Conservation (phyloP, 1,284 basidiomycete species). For the Boletus smithii region DNA sequence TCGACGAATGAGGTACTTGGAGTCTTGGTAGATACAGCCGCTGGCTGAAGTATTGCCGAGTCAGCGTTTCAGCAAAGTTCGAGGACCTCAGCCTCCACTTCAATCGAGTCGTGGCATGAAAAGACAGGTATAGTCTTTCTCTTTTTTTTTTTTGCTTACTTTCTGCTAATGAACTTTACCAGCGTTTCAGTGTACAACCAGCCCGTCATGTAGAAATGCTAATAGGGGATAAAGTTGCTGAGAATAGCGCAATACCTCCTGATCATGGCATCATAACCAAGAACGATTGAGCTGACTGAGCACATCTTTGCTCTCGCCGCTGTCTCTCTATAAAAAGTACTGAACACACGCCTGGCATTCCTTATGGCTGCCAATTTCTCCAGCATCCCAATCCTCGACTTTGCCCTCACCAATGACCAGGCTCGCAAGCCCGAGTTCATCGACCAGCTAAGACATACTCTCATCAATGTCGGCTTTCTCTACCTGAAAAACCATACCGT, state of each 20-base stretch:
- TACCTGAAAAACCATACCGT: conserved; percentile 49
- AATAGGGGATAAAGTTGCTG: too few species aligned
- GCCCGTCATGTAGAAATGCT: too few species aligned
- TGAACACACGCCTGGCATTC: not conserved
- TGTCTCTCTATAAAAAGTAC: not conserved
- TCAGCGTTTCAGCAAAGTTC: too few species aligned
- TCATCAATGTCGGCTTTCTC: conserved; percentile 54
- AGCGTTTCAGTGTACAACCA: too few species aligned
- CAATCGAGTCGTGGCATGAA: too few species aligned
- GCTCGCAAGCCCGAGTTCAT: conserved; percentile 41
- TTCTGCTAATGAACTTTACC: too few species aligned
- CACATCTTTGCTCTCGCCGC: not conserved
- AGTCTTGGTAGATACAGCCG: too few species aligned
- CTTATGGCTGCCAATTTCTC: conserved; percentile 33
- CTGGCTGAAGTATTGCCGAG: too few species aligned
- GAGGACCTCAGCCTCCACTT: too few species aligned
- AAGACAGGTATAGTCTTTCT: too few species aligned
- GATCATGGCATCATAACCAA: conserved; percentile 10
- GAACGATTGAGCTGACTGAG: not conserved
- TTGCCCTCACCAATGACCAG: conserved; percentile 23
- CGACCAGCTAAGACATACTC: conserved; percentile 45
- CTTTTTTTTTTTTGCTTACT: too few species aligned
- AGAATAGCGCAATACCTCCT: conserved; percentile 21
- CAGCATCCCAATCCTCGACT: conserved; percentile 33
- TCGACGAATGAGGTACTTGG: too few species aligned